Evolutionary conservation across 2,329 filamentous ascomycete genomes (phyloP).

Genomic region (Hymenoscyphus salicellus): DNA sequence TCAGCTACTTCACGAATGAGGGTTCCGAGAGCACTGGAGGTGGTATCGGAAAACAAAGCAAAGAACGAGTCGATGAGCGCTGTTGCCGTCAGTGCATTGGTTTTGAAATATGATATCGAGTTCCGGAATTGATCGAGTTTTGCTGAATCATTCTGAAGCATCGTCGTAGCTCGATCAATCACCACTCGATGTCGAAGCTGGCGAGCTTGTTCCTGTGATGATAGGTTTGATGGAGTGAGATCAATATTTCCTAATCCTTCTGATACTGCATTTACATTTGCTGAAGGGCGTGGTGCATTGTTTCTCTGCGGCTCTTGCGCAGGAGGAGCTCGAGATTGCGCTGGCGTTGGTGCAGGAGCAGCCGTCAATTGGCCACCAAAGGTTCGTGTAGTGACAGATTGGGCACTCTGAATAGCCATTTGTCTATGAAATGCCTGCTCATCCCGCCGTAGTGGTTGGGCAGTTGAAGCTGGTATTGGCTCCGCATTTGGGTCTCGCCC

Average conservation of each 20-base stretch:
- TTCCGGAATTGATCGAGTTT: conserved; percentile 77
- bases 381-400: conserved; percentile 72
- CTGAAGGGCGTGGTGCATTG: conserved; percentile 21
- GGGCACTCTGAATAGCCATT: conserved; percentile 84
- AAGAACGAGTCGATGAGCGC: conserved; percentile 87
- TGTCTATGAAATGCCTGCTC: conserved; percentile 90
- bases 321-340: conserved; percentile 44
- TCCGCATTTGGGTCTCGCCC: conserved; percentile 88
- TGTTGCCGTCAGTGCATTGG: conserved; percentile 64
- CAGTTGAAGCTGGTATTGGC: conserved; percentile 69
- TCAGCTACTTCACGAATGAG: conserved; percentile 89
- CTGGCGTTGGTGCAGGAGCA: conserved; percentile 28
- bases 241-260: conserved; percentile 50
- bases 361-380: conserved; percentile 79
- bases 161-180: conserved; percentile 75
- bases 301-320: conserved; percentile 16
- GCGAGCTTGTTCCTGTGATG: conserved; percentile 77
- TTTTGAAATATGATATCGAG: conserved; percentile 75
- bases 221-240: conserved; percentile 51
- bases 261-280: conserved; percentile 23
- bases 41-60: conserved; percentile 73
- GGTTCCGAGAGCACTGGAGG: conserved; percentile 78
- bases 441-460: conserved; percentile 77
- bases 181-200: conserved; percentile 78
- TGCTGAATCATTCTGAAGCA: conserved; percentile 71